Evolutionary conservation across 1,284 basidiomycete genomes (phyloP), one percentile per base, ranked within the genome.

Genomic region (Pseudozyma hubeiensis): DNA sequence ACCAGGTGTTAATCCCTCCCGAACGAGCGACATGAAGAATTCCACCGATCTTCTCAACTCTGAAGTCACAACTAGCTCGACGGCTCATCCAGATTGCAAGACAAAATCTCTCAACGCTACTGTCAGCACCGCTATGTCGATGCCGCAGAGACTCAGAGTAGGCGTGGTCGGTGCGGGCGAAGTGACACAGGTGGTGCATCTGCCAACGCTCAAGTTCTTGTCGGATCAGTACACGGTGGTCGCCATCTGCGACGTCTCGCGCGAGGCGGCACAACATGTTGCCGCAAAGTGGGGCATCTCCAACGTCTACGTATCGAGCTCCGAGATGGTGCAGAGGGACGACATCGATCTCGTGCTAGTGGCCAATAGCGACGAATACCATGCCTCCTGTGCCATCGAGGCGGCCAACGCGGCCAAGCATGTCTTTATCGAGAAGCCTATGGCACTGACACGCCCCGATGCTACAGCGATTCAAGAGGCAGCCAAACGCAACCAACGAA

Each of bases 181-280:
- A 46, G 80, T 83, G 19, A 77, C 80, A 7, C 81, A 83, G 48
- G 78, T 79, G 13, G 66, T 67, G 7, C 78, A 84, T 53, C 75
- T 84, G 0, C 81, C 81, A 4, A 84, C 81, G 7, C 64, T 84
- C 33, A 54, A 61, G 35, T 64, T 80, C 19, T 55, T 84, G 4
- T 64, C 57, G 5, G 65, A 80, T 47, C 55, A 64, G 24, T 84
- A 69, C 59, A 62, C 64, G 14, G 81, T 84, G 10, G 66, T 64
- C 7, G 85, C 85, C 7, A 73, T 86, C 17, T 84, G 84, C 41
- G 85, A 85, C 54, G 76, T 85, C 19, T 83, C 81, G 0, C 45
- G 40, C 5, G 14, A 65, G 0, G 79, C 82, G 9, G 69, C 84
- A 17, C 51, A 59, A 2, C 81, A 86, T 37, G 80, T 79, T 4